phyloP scores from a whole-genome alignment of 2,329 filamentous ascomycete species.

The Xylariaceae sp. region DNA sequence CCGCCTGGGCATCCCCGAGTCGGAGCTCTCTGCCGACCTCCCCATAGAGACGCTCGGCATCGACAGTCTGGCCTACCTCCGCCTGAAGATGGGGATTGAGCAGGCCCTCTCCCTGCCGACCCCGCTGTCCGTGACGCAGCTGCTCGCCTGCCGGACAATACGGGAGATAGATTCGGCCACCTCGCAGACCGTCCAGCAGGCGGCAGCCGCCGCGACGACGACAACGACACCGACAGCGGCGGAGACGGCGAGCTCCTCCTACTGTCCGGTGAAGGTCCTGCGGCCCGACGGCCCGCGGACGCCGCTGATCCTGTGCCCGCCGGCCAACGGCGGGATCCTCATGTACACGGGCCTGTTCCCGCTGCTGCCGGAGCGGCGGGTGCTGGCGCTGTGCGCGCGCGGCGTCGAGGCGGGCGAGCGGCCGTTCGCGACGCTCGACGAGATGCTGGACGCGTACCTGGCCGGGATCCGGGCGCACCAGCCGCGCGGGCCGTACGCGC shows the following conservation, averaged over 20 bases:
- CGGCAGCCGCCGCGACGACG: not conserved
- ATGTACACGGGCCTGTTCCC: not conserved
- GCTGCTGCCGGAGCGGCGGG: not conserved
- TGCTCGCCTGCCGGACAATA: not conserved
- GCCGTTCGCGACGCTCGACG: not conserved
- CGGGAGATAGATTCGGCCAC: not conserved
- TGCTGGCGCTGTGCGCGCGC: not conserved
- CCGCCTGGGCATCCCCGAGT: not conserved
- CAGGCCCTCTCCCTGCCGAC: not conserved
- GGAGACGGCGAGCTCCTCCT: not conserved
- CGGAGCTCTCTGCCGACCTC: not conserved
- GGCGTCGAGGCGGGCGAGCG: not conserved
- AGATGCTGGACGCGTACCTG: not conserved
- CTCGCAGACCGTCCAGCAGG: too few species aligned
- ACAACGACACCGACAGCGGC: too few species aligned
- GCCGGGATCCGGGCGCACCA: not conserved
- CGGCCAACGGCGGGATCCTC: not conserved
- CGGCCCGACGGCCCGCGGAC: not conserved
- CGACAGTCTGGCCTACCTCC: not conserved
- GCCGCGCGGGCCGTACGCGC: not conserved
- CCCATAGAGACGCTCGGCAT: not conserved
- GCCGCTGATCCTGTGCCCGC: not conserved
- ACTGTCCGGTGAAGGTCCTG: not conserved
- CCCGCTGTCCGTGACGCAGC: not conserved
- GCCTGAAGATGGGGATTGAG: not conserved